Base-by-base conservation (phyloP, 1,139 yeast genomes). In the Pichia sp. region DNA sequence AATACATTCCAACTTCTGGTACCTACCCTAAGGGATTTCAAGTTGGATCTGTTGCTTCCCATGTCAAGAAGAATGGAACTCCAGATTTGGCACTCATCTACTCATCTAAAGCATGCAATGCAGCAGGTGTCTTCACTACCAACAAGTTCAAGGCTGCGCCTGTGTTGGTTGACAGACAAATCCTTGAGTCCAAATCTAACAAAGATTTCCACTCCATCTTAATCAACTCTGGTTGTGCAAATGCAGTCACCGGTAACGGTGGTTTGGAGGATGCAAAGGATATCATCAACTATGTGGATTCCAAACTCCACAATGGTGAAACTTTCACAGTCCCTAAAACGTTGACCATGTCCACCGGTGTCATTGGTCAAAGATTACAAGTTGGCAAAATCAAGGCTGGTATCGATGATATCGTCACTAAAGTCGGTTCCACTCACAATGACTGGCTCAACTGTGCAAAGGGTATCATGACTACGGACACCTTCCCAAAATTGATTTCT, bases 91-190 rank as follows among this genome's bases (percentile, higher is more conserved):
- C 97, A 3, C 58, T 87, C 20, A 67, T 91, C 41, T 66, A 66
- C 31, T 82, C 93, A 15, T 73, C 72, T 2, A 52, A 49, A 20
- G 80, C 83, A 12, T 75, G 86, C 33, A 68, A 78, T 24, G 96
- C 95, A 0, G 78, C 78, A 1, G 96, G 91, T 0, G 94, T 84
- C 1, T 91, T 88, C 63, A 91, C 98, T 22, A 81, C 84, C 11
- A 91, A 91, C 60, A 81, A 81, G 53, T 88, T 91, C 67, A 85
- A 88, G 56, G 98, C 98, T 5, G 98, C 98, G 0, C 98, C 98
- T 0, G 97, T 93, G 3, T 77, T 80, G 47, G 71, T 84, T 0
- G 85, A 94, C 2, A 62, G 69, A 37, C 60, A 64, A 40, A 72
- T 82, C n/a, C 58, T 91, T n/a, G 63, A 71, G 16, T 59, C 60